Evolutionary conservation across 2,329 filamentous ascomycete genomes (phyloP).

Genomic region (Ascochyta lentis): DNA sequence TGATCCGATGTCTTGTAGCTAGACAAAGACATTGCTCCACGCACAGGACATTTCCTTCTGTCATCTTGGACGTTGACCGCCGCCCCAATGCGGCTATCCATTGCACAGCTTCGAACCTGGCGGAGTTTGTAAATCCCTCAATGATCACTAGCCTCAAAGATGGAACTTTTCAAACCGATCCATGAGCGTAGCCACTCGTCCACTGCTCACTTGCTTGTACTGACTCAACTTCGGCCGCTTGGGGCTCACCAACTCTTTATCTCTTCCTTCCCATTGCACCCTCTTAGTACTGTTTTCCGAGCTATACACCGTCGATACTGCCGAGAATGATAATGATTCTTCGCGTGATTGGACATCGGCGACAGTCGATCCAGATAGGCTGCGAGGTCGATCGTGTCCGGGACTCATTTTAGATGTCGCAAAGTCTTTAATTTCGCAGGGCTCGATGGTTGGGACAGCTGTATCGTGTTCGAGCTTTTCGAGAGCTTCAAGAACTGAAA

Average conservation of each 20-base stretch:
- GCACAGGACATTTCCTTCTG: no score
- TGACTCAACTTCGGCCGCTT: slow-evolving; percentile 6
- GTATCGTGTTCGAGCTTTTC: not conserved
- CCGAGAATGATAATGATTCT: not conserved
- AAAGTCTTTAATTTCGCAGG: not conserved
- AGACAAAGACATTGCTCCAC: no score
- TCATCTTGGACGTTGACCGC: no score
- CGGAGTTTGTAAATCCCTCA: no score
- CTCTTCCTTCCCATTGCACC: not conserved
- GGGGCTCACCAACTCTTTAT: not conserved
- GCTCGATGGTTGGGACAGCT: not conserved
- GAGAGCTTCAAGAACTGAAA: not conserved
- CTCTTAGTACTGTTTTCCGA: not conserved
- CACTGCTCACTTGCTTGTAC: slow-evolving; percentile 9
- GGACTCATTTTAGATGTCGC: not conserved
- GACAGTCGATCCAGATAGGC: slow-evolving; percentile 9
- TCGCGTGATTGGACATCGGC: not conserved
- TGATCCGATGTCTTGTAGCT: no score
- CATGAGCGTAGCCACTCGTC: slow-evolving; percentile 11
- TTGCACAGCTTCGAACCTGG: no score
- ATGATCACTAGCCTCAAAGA: not conserved
- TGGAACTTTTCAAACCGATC: slow-evolving; percentile 13
- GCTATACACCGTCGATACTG: not conserved
- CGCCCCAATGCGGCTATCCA: no score
- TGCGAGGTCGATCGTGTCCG: not conserved